Evolutionary conservation across 148 eudicot genomes (phyloP), one percentile per base, ranked within the genome.

Genomic region (Beta vulgaris): DNA sequence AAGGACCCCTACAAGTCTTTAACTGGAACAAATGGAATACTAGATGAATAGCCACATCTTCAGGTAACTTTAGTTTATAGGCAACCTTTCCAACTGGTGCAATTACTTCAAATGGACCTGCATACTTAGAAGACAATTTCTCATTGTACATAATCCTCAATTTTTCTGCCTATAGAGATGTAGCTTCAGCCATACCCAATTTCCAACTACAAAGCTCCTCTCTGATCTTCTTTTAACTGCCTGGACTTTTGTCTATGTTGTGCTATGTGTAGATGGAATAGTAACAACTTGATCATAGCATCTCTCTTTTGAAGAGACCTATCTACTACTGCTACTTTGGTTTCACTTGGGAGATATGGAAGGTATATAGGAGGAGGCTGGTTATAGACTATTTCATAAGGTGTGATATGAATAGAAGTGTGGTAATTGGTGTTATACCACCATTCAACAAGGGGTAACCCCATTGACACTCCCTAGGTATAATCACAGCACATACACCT

Each of bases 301-400:
- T 61, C 69, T 28, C 77, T 46, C 35, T n/a, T 21, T 21, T 63
- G 26, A 1, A 74, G 23, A 0, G 39, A 14, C 19, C 66, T 61
- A 18, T 61, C 63, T 11, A 61, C 66, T 7, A 10, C n/a, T 2
- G 5, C 57, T 0, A 43, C 69, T 1, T 10, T 60, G 3, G 40
- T 18, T 25, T 61, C 69, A 14, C 77, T 59, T 7, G 69, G 68
- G 11, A 74, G 32, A 18, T 62, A 61, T 6, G 69, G 69, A 3
- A 61, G 44, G 5, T 74, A 60, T 14, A 74, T 3, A 16, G 69
- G 69, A 4, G 77, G 77, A 5, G 58, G 59, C 48, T 61, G 55
- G 0, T 28, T 13, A 32, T 74, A 74, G 25, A 63, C 58, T 8
- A 32, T 34, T n/a, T 62, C 59, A 62, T 61, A 74, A 1, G 60